Evolutionary conservation across 176 grass and related monocot genomes (phyloP), one percentile per base, ranked within the genome.

Genomic region (Avena atlantica): DNA sequence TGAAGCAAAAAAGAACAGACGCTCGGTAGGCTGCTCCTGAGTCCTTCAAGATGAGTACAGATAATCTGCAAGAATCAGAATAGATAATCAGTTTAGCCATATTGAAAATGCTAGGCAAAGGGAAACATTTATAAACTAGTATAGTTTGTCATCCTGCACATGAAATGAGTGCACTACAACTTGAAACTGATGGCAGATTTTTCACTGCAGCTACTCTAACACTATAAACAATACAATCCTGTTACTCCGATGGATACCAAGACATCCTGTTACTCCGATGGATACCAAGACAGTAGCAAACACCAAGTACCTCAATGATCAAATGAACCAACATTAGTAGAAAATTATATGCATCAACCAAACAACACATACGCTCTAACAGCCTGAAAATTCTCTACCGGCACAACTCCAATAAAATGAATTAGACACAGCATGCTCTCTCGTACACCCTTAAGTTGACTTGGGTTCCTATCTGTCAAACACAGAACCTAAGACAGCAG

Each of bases 1-100:
- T 98, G 70, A 98, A 94, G 83, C 94, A 91, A 63, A 96, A 98
- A 24, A 98, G 92, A 85, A 96, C 14, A 80, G 92, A 83, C 42
- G 94, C 89, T 70, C 80, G 69, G 63, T 92, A 96, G 63, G 96
- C 88, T 81, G 85, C 56, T 80, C 57, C 85, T 8, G 83, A 76
- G 71, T 93, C 90, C 71, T 93, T 98, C 74, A 98, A 81, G 48
- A 94, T 86, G 81, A 96, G 69, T 74, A 81, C 42, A 53, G 94
- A 96, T 23, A 98, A 79, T 82, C 96, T 98, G 90, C 86, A 91
- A 36, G 56, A 81, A 52, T 14, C 6, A 76, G 60, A 59, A 76
- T 50, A 48, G 20, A 45, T 40, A 79, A 7, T 42, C 40, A 42
- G 14, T 60, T 92, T 60, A 88, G 17, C n/a, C 72, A 60, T 78